Evolutionary conservation across 192 early-diverging fungal species (phyloP), one percentile per base, ranked within the genome.

Genomic region (Phlyctochytrium arcticum): DNA sequence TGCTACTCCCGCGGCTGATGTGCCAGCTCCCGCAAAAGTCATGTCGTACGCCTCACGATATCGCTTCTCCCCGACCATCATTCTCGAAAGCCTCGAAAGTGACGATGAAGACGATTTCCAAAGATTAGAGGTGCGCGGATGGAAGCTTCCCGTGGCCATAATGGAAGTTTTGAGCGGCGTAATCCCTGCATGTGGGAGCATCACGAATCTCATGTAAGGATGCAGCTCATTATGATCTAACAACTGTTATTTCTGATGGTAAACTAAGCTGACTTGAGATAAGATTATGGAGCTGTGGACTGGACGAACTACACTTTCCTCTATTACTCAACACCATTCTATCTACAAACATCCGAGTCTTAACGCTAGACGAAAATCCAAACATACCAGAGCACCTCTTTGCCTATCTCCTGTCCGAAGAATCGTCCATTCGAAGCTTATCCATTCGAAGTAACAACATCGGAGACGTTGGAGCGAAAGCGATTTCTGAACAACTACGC

Each of bases 271-370:
- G 12, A 8, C 4, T 27, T 1, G 36, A 46, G 15, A 34, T 3
- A 59, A 79, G 73, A 10, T 42, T 83, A 5, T 83, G 81, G 81
- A 83, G 80, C 61, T 77, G 75, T 58, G 74, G 74, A 23, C 63
- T 83, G 5, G 71, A 46, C 17, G 72, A 68, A 26, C 15, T 37
- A 19, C 81, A 83, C 42, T 63, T 83, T 48, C 7, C 56, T 0
- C 36, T 21, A 17, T 47, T 79, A 48, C 31, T 74, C 2, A 17
- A 65, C 19, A 36, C 66, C 10, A 48, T 74, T 2, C 48, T 72
- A 9, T 36, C 60, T 3, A 48, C 75, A 10, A 71, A 58, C 60
- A 64, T 83, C 35, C 57, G 72, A 9, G 27, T 36, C 34, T 61
- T 83, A 6, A 31, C 44, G 8, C 24, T 83, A 6, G 81, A 83